Base-by-base conservation (phyloP, 371 early-diverging fungal genomes). In the Lichtheimia ornata region DNA sequence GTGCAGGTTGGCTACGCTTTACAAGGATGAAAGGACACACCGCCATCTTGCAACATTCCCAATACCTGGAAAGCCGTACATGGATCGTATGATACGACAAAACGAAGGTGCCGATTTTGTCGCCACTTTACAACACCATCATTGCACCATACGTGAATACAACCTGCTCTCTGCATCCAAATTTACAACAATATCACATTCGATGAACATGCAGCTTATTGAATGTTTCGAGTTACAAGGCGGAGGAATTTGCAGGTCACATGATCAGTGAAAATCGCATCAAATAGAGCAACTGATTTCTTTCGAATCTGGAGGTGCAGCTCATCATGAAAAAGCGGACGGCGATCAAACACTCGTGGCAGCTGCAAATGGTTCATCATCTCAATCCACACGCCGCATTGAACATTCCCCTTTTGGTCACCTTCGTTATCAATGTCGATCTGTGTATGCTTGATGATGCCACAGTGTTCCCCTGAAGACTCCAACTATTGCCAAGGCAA, bases 211-310 rank as follows among this genome's bases (percentile, higher is more conserved):
- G 94, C 92, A 1, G 79, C 79, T n/a, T 94, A 53, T 73, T 97
- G 17, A n/a, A n/a, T 5, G 91, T 93, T 27, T 76, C 86, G 0
- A 70, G 85, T 0, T 93, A 91, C 17, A 84, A 90, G 61, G 97
- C 97, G 3, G 97, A 97, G 71, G 77, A 79, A 18, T 81, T 91
- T 45, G 95, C 94, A 9, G 81, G 88, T 12, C 85, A 84, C 28
- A 96, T 96, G 97, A 94, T 96, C 71, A 86, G 84, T n/a, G 95
- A 95, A 72, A 88, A 90, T 17, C 73, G 95, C n/a, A n/a, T n/a
- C n/a, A 96, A 65, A 83, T 94, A 41, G 94, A 94, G 25, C 73
- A 83, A 28, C 70, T 93, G 40, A 89, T 97, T 50, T 89, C 86
- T 51, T 97, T 97, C n/a, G n/a, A n/a, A n/a, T n/a, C n/a, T n/a